phyloP scores from a whole-genome alignment of 164 flowering plant genomes.

The Saururus chinensis region DNA sequence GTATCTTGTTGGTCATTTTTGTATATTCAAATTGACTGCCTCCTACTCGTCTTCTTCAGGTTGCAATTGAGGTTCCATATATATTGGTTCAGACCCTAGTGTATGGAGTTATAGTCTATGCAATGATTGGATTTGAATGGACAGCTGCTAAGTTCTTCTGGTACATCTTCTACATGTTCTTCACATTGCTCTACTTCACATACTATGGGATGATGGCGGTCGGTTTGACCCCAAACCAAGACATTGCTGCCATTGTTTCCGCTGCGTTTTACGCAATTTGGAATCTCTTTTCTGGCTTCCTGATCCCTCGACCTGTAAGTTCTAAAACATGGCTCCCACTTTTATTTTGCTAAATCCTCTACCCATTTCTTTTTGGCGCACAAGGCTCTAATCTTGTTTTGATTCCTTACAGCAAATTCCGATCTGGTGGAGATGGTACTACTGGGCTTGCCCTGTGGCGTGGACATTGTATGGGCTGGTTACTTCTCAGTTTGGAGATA shows the following conservation, averaged over 20 bases:
- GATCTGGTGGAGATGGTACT: constrained; percentile 52
- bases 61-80: constrained; percentile 42
- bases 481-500: constrained; percentile 34
- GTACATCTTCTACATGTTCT: constrained; percentile 54
- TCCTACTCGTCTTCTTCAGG: constrained; percentile 12
- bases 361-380: not conserved
- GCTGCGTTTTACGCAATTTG: constrained; percentile 44
- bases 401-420: constrained; percentile 19
- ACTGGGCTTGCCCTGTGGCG: constrained; percentile 41
- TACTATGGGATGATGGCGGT: constrained; percentile 71
- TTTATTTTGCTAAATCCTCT: not conserved
- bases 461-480: constrained; percentile 47
- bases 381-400: not conserved
- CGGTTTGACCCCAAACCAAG: constrained; percentile 49
- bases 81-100: constrained; percentile 26
- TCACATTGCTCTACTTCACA: constrained; percentile 53
- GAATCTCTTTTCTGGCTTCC: constrained; percentile 58
- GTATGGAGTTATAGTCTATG: constrained; percentile 39
- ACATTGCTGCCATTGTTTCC: constrained; percentile 43
- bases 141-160: constrained; percentile 46
- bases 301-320: constrained; percentile 49
- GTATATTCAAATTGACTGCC: not conserved
- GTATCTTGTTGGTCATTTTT: not conserved
- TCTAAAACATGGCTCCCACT: not conserved
- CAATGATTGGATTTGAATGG: constrained; percentile 63